Base-by-base conservation (phyloP, 2,329 filamentous ascomycete genomes). In the Diaporthe longicolla region DNA sequence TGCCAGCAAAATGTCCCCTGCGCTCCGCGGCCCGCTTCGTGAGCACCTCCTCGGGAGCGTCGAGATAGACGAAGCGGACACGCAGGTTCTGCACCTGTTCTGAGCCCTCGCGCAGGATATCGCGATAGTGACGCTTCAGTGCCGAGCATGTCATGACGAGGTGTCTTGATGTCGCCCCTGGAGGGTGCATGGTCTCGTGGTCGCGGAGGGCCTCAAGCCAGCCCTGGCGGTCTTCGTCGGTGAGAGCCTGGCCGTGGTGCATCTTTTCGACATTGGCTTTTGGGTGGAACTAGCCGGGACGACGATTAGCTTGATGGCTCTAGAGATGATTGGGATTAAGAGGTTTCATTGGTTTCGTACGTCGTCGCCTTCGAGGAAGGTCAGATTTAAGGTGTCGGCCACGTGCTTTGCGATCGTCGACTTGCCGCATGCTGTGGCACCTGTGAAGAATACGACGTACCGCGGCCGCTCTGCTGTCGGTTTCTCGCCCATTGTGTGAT, bases 141-240 rank as follows among this genome's bases (percentile, higher is more conserved):
- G 93, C 93, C n/a, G 92, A 94, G 85, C 93, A 95, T 68, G 93
- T 94, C 71, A 95, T 89, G 70, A 95, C 90, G 32, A 94, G 92
- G 50, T 92, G 88, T 35, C 85, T 82, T 3, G 87, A 84, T 21
- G 75, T 73, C 10, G 84, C 83, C 61, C 78, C 80, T 55, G 83
- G 79, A 73, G 87, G 81, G 45, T 82, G 80, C 48, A 78, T 75
- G 8, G 85, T 79, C 66, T 85, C 82, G 78, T 85, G 87, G 77
- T 90, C 85, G 73, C 89, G 89, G 2, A 93, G 86, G 10, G 85
- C 85, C 76, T 89, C 88, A 55, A 95, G 89, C 93, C 93, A 95
- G 83, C 93, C 93, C 91, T 92, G 94, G 73, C 93, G 90, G 82
- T 95, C 93, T 58, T 88, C 89, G 80, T 95, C 93, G 70, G 91